Evolutionary conservation across 257 asterid species (phyloP).

Genomic region (Avicennia marina): DNA sequence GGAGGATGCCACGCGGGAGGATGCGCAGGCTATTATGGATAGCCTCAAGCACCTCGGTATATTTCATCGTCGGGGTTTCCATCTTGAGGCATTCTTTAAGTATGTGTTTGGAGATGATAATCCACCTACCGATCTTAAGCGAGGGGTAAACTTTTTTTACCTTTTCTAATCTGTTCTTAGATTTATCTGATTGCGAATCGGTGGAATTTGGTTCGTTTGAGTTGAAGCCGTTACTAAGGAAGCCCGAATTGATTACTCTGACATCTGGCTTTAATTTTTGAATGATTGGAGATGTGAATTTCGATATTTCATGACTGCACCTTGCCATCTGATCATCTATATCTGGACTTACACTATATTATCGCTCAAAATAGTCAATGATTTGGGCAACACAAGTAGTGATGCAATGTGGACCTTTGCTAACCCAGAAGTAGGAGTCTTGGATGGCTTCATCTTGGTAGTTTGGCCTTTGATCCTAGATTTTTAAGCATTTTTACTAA

Average conservation of each 20-base stretch:
- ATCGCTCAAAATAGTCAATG: no score
- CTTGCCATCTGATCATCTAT: no score
- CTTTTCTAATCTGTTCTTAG: background rate
- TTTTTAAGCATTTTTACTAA: background rate
- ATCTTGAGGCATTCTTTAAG: constrained; percentile 49
- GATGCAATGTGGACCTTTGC: no score
- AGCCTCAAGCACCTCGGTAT: constrained; percentile 36
- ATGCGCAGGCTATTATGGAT: constrained; percentile 50
- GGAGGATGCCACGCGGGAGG: constrained; percentile 42
- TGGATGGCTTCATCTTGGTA: background rate
- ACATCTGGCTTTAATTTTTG: no score
- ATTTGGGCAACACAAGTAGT: no score
- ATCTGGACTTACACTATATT: no score
- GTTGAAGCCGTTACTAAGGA: no score
- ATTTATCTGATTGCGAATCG: background rate
- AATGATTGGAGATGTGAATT: no score
- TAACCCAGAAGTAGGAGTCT: no score
- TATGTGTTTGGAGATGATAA: constrained; percentile 51
- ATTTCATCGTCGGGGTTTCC: constrained; percentile 44
- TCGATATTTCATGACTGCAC: no score
- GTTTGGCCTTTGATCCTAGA: background rate
- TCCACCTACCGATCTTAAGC: constrained; percentile 48
- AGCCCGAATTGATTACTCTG: no score
- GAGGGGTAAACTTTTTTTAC: constrained; percentile 35
- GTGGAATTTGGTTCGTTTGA: background rate